Base-by-base conservation (phyloP, 805 yeast species). In the Hanseniaspora valbyensis region DNA sequence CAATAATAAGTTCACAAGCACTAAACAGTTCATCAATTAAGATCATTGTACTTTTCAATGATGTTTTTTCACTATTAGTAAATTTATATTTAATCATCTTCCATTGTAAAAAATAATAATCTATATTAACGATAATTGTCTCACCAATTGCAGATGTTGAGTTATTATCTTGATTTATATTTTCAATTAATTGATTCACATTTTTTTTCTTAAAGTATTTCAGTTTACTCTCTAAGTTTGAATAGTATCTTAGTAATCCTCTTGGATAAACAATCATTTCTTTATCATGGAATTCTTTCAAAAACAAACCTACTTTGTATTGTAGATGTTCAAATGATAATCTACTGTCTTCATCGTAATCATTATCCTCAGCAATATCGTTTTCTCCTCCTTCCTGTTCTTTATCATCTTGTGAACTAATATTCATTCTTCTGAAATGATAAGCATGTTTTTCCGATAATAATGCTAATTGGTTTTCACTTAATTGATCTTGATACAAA, bases 371-470 rank as follows among this genome's bases (percentile, higher is more conserved):
- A 13, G 6, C 21, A 5, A 8, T 16, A n/a, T 36, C 39, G 6
- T 36, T n/a, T 4, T 36, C 9, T 26, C 21, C 21, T 10, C 24
- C 14, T 8, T 37, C n/a, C 3, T 37, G 7, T 21, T 8, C 14
- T 37, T 37, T n/a, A 18, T 36, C 18, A 16, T 16, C 22, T 34
- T 18, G 12, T 18, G n/a, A 30, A 9, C 5, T 16, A 13, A 39
- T 16, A 18, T 45, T 38, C 38, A 37, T 37, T 26, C 51, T 48
- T 40, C 51, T 48, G 25, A 48, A 48, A n/a, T 48, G 44, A 40
- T 48, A 48, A 9, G 21, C 33, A 33, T 48, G 51, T 26, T 34
- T 39, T 4, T 48, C 51, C 25, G 22, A 21, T 14, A 14, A 28
- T 22, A 40, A 32, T 21, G 26, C 19, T 26, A 12, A 10, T 6